phyloP scores from a whole-genome alignment of 2,329 filamentous ascomycete genomes.

The Aspergillus udagawae region DNA sequence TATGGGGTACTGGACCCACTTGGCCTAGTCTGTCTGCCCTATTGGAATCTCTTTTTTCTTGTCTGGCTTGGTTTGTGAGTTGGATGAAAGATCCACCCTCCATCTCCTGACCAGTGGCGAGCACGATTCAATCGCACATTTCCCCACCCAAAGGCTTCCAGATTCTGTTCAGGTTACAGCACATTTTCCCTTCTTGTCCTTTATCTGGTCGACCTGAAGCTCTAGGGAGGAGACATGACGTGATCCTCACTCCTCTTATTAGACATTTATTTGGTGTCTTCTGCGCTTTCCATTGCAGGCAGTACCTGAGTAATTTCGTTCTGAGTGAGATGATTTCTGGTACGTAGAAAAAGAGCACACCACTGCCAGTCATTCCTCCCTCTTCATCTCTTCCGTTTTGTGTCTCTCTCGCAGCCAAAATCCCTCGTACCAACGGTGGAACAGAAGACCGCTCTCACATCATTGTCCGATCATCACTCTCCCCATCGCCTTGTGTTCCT shows the following conservation, averaged over 20 bases:
- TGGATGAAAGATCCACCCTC: constrained; percentile 8
- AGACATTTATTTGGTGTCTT: neutral
- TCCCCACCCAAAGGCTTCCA: constrained; percentile 6
- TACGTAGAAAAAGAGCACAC: no score
- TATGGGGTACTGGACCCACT: neutral
- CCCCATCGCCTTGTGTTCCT: neutral
- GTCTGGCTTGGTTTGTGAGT: neutral
- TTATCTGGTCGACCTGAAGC: constrained; percentile 1
- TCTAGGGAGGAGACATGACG: constrained; percentile 5
- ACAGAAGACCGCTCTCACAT: neutral
- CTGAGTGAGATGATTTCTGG: no score
- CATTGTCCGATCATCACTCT: neutral
- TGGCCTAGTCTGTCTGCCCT: neutral
- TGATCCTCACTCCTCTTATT: constrained; percentile 1
- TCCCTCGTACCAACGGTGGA: neutral
- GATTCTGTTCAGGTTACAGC: constrained; percentile 5
- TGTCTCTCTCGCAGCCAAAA: no score
- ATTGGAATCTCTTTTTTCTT: constrained; percentile 1
- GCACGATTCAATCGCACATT: neutral
- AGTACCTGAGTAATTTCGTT: no score
- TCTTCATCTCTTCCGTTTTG: neutral
- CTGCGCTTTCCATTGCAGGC: neutral
- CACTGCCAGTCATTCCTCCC: no score
- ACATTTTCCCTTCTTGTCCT: constrained; percentile 1
- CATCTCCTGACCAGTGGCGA: constrained; percentile 2